Evolutionary conservation across 768 basidiomycete species (phyloP).

Genomic region (Amanita exitialis): DNA sequence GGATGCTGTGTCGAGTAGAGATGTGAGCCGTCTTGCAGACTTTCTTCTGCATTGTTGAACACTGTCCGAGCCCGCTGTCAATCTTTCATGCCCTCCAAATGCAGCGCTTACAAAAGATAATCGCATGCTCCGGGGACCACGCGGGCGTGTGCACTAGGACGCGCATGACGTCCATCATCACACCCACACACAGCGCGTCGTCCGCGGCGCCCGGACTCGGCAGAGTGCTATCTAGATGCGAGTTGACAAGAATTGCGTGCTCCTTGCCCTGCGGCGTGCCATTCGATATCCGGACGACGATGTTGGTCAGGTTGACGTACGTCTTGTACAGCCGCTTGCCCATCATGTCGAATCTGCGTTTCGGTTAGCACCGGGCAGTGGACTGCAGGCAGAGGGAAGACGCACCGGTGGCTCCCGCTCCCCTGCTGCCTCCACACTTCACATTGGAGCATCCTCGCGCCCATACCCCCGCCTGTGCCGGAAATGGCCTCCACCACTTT

Average conservation of each 20-base stretch:
- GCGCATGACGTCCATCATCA: constrained; percentile 85
- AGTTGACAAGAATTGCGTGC: constrained; percentile 34
- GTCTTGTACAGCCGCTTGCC: constrained; percentile 41
- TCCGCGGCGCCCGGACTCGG: too few species aligned
- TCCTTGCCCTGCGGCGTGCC: constrained; percentile 41
- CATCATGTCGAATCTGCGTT: not conserved
- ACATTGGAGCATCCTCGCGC: constrained; percentile 63
- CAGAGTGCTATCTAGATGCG: too few species aligned
- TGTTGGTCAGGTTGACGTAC: constrained; percentile 79
- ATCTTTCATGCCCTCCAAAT: not conserved
- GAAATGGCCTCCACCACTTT: constrained; percentile 23
- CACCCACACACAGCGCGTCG: constrained; percentile 27
- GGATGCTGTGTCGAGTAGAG: constrained; percentile 88
- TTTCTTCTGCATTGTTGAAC: constrained; percentile 94
- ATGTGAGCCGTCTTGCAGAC: constrained; percentile 90
- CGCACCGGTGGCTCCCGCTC: constrained; percentile 75
- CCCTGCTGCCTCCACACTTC: constrained; percentile 90
- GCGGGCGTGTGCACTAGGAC: constrained; percentile 60
- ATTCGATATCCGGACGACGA: too few species aligned
- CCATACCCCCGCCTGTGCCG: not conserved
- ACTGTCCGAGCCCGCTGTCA: constrained; percentile 32
- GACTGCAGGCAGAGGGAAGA: not conserved
- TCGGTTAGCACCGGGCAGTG: not conserved
- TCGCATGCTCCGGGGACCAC: constrained; percentile 66
- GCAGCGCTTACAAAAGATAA: constrained; percentile 65